Conservation (phyloP, 2,329 filamentous ascomycete genomes). For the Atkinsonella texensis region DNA sequence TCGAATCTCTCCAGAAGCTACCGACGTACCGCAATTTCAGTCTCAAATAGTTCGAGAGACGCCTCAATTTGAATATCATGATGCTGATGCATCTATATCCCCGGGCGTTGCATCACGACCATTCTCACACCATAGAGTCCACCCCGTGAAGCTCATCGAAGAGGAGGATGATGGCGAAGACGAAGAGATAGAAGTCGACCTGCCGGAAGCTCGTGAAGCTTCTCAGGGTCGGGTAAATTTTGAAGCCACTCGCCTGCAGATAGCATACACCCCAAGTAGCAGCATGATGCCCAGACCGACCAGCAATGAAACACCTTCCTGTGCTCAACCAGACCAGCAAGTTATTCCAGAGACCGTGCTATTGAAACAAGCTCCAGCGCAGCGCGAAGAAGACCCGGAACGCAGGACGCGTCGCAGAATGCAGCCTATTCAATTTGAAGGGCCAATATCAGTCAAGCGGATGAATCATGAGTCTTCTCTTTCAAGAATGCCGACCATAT, state of each 20-base stretch:
- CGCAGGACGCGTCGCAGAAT: slow-evolving; percentile 11
- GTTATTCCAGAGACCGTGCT: slow-evolving; percentile 12
- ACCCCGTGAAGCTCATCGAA: not conserved
- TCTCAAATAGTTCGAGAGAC: slow-evolving; percentile 16
- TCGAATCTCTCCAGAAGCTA: not conserved
- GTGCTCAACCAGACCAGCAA: slow-evolving; percentile 18
- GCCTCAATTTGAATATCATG: slow-evolving; percentile 7
- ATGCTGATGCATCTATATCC: not conserved
- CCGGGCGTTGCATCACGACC: not conserved
- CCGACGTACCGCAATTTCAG: not conserved
- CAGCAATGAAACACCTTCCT: slow-evolving; percentile 19
- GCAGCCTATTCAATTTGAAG: slow-evolving; percentile 15
- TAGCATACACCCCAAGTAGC: slow-evolving; percentile 7
- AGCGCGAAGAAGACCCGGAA: not conserved
- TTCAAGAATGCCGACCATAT: slow-evolving; percentile 13
- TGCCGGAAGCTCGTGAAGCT: slow-evolving; percentile 17
- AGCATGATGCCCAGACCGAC: slow-evolving; percentile 3
- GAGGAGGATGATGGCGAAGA: slow-evolving; percentile 6
- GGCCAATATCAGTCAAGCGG: slow-evolving; percentile 5
- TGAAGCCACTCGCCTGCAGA: slow-evolving; percentile 10
- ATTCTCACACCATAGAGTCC: too few relatives aligned
- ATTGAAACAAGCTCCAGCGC: not conserved
- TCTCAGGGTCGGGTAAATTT: slow-evolving; percentile 14
- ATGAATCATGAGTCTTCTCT: not conserved
- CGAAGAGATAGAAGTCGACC: slow-evolving; percentile 20